A percentile compares a stretch with the other conserved stretches of the same genome.
Evolutionary conservation across 768 basidiomycete species (phyloP).

Genomic region (Galerina sulciceps): DNA sequence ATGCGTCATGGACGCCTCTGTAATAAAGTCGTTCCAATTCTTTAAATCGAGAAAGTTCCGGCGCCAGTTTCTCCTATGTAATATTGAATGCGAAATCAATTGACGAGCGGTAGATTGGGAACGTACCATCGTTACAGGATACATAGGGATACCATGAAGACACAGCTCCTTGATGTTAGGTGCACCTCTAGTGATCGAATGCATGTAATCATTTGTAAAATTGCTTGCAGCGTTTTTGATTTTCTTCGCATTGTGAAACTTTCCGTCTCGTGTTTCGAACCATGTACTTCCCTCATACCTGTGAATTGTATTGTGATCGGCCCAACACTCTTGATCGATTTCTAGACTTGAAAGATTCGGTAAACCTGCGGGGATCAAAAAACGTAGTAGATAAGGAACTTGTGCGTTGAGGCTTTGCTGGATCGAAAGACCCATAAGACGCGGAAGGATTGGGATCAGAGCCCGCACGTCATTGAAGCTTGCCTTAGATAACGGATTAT

Average conservation of each 20-base stretch:
- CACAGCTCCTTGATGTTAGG: slow-evolving; percentile 17
- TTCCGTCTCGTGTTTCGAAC: slow-evolving; percentile 14
- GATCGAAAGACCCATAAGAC: slow-evolving; percentile 10
- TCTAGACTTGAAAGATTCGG: slow-evolving; percentile 14
- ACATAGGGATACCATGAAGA: too few species aligned
- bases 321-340: not conserved
- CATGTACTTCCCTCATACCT: slow-evolving; percentile 10
- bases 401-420: slow-evolving; percentile 13
- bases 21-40: too few species aligned
- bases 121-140: too few species aligned
- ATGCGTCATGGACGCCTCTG: too few species aligned
- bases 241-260: not conserved
- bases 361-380: slow-evolving; percentile 12
- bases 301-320: not conserved
- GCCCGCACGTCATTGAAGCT: slow-evolving; percentile 7
- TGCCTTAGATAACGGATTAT: too few species aligned
- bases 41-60: too few species aligned
- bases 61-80: too few species aligned
- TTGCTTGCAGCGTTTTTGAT: not conserved
- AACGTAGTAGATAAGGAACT: slow-evolving; percentile 21
- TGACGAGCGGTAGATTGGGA: not conserved
- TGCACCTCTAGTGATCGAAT: slow-evolving; percentile 10
- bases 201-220: slow-evolving; percentile 9
- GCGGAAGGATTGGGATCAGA: slow-evolving; percentile 9
- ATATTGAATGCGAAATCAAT: too few species aligned